Conservation (phyloP, 2,329 filamentous ascomycete genomes). For the Aspergillus puulaauensis region DNA sequence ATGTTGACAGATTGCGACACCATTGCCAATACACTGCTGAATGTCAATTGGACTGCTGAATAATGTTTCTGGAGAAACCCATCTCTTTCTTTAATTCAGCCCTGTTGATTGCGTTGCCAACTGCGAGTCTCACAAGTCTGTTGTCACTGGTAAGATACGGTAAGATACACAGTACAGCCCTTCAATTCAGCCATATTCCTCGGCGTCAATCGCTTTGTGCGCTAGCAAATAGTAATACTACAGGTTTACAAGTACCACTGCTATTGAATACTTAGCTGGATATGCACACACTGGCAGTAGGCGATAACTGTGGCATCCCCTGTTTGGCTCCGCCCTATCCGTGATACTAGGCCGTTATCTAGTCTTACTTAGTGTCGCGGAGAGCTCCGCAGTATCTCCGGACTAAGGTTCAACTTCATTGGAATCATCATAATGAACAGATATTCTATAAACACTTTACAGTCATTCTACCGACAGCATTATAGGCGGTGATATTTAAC, state of each 20-base stretch:
- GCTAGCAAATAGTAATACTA: no score
- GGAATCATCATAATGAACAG: background rate
- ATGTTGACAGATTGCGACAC: background rate
- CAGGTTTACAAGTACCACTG: no score
- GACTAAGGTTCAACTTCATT: background rate
- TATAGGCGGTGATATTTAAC: background rate
- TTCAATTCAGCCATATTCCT: no score
- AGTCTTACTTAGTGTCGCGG: no score
- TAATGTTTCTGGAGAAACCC: background rate
- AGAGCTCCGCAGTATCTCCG: background rate
- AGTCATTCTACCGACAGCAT: background rate
- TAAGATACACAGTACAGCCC: background rate
- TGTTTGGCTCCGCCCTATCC: background rate
- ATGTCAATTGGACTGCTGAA: background rate
- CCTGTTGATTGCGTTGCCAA: background rate
- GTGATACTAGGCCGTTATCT: no score
- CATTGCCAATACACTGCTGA: background rate
- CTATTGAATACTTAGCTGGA: no score
- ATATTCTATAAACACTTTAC: background rate
- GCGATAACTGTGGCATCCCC: background rate
- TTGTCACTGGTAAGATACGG: background rate
- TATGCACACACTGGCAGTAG: background rate
- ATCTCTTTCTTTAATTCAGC: background rate
- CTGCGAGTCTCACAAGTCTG: background rate
- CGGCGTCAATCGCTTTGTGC: no score